phyloP scores from a whole-genome alignment of 768 basidiomycete species.

The Agaricus blazei region DNA sequence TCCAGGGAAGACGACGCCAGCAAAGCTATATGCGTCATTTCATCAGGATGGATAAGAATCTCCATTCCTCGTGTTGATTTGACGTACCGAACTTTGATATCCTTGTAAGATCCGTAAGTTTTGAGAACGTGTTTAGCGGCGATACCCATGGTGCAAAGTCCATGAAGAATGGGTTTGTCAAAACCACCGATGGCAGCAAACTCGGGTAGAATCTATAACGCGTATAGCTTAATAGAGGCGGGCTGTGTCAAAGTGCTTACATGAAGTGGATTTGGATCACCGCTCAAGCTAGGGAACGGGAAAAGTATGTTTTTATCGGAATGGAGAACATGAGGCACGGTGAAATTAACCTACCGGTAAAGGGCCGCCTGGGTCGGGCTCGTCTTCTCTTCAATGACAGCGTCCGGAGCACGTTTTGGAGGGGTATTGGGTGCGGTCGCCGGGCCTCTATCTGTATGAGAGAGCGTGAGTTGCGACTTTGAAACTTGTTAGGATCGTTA shows the following conservation, averaged over 20 bases:
- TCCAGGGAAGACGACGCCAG: slow-evolving; percentile 89
- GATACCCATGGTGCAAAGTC: slow-evolving; percentile 90
- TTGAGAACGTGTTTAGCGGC: slow-evolving; percentile 90
- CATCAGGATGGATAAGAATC: neutral
- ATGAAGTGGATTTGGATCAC: slow-evolving; percentile 89
- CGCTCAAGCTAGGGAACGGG: slow-evolving; percentile 60
- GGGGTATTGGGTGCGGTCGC: slow-evolving; percentile 78
- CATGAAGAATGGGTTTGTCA: slow-evolving; percentile 83
- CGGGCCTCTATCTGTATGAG: slow-evolving; percentile 72
- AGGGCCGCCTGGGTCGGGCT: slow-evolving; percentile 77
- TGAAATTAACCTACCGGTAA: slow-evolving; percentile 61
- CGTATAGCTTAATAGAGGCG: neutral
- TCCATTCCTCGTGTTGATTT: neutral
- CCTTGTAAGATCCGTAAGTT: slow-evolving; percentile 77
- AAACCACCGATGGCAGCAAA: slow-evolving; percentile 96
- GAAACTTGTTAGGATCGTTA: slow-evolving; percentile 1
- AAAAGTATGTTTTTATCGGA: neutral
- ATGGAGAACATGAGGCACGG: neutral
- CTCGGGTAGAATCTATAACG: slow-evolving; percentile 74
- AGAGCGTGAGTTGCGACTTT: neutral
- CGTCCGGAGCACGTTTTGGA: slow-evolving; percentile 83
- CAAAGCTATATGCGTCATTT: slow-evolving; percentile 47
- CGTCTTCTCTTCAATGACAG: slow-evolving; percentile 86
- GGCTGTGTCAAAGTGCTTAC: slow-evolving; percentile 33
- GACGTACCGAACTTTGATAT: slow-evolving; percentile 89